Conservation (phyloP, 805 yeast genomes). For the Starmerella ratchasimensis region DNA sequence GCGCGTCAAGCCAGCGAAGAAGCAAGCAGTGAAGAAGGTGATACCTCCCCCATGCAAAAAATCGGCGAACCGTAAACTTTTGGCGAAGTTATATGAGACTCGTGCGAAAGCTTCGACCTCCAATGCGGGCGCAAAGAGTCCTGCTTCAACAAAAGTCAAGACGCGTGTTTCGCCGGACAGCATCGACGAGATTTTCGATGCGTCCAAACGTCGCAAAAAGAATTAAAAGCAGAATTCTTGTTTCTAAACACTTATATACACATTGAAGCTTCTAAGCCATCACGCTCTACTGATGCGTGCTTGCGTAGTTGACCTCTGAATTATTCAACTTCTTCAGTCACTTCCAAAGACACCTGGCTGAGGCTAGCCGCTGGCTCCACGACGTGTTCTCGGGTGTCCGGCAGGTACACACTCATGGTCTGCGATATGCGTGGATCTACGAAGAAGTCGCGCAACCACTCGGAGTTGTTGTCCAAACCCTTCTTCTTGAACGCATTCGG, state of each 20-base stretch:
- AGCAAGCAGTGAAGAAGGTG: too few relatives aligned
- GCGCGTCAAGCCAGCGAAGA: too few relatives aligned
- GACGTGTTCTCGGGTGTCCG: not conserved
- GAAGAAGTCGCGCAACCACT: conserved; percentile 69
- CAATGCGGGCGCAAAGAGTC: too few relatives aligned
- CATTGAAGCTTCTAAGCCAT: not conserved
- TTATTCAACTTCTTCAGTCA: not conserved
- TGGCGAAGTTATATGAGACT: too few relatives aligned
- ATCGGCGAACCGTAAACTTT: too few relatives aligned
- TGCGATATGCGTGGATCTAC: conserved; percentile 54
- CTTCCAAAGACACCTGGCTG: not conserved
- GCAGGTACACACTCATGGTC: conserved; percentile 29
- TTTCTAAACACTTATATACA: not conserved
- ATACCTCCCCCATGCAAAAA: too few relatives aligned
- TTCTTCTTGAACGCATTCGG: conserved; percentile 66
- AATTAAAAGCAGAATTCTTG: not conserved
- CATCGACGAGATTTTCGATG: conserved; percentile 23
- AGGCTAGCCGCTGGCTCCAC: not conserved
- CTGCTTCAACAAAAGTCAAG: too few relatives aligned
- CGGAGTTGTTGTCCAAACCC: conserved; percentile 63
- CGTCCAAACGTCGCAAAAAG: conserved; percentile 4
- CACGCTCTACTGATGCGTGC: not conserved
- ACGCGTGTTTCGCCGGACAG: conserved; percentile 14
- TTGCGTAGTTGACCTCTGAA: not conserved
- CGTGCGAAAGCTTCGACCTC: too few relatives aligned